Conservation (phyloP, 176 grass and related monocot species). For the Areca catechu region DNA sequence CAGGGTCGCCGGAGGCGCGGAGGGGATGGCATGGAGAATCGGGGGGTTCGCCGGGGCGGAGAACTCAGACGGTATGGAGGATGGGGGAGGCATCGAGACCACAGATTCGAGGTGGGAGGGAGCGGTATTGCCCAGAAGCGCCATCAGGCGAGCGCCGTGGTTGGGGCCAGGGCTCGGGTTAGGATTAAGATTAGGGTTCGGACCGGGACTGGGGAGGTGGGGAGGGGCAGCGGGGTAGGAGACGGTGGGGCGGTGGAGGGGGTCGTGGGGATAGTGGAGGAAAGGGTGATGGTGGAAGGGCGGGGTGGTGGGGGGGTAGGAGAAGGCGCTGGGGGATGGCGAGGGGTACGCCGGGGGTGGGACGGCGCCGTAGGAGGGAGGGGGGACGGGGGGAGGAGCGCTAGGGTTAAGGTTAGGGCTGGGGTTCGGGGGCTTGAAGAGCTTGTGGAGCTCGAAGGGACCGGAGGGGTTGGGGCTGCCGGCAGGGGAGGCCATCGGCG, state of each 20-base stretch:
- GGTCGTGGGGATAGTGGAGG: slow-evolving; percentile 34
- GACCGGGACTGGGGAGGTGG: slow-evolving; percentile 26
- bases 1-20: slow-evolving; percentile 31
- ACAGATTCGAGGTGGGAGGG: slow-evolving; percentile 42
- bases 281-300: slow-evolving; percentile 48
- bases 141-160: slow-evolving; percentile 64
- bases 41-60: slow-evolving; percentile 12
- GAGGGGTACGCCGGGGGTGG: slow-evolving; percentile 9
- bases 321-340: slow-evolving; percentile 41
- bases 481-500: slow-evolving; percentile 55
- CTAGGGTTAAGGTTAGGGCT: slow-evolving; percentile 25
- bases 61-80: slow-evolving; percentile 28
- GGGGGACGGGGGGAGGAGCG: slow-evolving; percentile 15
- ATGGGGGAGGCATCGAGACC: slow-evolving; percentile 38
- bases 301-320: slow-evolving; percentile 47
- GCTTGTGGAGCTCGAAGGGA: slow-evolving; percentile 32
- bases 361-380: slow-evolving; percentile 25
- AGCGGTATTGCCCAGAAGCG: slow-evolving; percentile 55
- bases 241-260: slow-evolving; percentile 24
- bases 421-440: slow-evolving; percentile 39
- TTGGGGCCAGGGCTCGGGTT: slow-evolving; percentile 20
- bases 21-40: slow-evolving; percentile 36
- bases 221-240: slow-evolving; percentile 30
- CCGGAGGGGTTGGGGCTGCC: slow-evolving; percentile 40
- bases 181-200: slow-evolving; percentile 21